Evolutionary conservation across 441 rosid genomes (phyloP).

Genomic region (Jatropha multifida): DNA sequence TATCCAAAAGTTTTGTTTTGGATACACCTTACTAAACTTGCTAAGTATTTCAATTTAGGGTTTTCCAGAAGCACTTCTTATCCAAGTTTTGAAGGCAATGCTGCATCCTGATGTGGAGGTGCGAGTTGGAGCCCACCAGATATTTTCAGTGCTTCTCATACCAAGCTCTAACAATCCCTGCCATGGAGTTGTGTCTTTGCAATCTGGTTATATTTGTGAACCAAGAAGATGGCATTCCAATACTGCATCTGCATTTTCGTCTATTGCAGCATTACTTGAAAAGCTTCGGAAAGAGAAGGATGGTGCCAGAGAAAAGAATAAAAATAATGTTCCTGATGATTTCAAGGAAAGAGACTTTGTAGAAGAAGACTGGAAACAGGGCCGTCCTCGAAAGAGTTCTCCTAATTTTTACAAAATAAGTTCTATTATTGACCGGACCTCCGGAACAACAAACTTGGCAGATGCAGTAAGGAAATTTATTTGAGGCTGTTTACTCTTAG

Average conservation of each 20-base stretch:
- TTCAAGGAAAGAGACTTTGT: conserved; percentile 40
- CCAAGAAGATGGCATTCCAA: conserved; percentile 66
- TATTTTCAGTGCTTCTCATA: conserved; percentile 80
- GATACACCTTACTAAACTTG: conserved; percentile 17
- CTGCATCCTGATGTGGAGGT: conserved; percentile 83
- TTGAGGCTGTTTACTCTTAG: conserved; percentile 5
- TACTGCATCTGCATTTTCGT: conserved; percentile 70
- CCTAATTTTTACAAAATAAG: conserved; percentile 66
- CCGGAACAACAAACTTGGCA: conserved; percentile 45
- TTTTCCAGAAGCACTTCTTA: conserved; percentile 84
- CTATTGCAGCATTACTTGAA: conserved; percentile 75
- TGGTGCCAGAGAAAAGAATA: conserved; percentile 51
- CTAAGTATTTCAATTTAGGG: conserved; percentile 43
- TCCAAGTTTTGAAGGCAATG: conserved; percentile 83
- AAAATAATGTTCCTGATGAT: conserved; percentile 34
- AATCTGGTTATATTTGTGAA: conserved; percentile 61
- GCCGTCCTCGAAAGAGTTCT: conserved; percentile 53
- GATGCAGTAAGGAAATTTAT: conserved; percentile 44
- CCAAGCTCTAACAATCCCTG: conserved; percentile 53
- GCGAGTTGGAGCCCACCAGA: conserved; percentile 88
- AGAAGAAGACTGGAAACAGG: conserved; percentile 59
- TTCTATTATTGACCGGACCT: conserved; percentile 67
- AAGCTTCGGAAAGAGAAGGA: conserved; percentile 87
- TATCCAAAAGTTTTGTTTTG: conserved; percentile 3
- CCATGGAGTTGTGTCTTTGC: conserved; percentile 56